Percentiles rank a stretch among this genome's conserved stretches.
phyloP scores from a whole-genome alignment of 2,329 filamentous ascomycete genomes.

The Fusarium albidum region DNA sequence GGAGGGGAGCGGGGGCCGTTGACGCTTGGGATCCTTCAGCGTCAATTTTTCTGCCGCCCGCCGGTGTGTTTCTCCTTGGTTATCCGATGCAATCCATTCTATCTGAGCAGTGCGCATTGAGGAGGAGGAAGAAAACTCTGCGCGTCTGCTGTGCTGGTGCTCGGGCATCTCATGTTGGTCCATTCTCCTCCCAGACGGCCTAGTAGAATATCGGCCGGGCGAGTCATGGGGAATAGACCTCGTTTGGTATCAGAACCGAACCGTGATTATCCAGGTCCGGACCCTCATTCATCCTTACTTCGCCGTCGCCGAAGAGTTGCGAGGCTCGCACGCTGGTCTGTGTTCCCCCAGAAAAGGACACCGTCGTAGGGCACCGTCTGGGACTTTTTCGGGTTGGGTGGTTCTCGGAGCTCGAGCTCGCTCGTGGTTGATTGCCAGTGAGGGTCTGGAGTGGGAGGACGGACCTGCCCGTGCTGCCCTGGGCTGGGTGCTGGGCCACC shows the following conservation, averaged over 20 bases:
- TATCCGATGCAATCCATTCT: neutral
- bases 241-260: constrained; percentile 1
- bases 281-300: constrained; percentile 27
- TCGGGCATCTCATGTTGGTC: neutral
- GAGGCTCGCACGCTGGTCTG: constrained; percentile 39
- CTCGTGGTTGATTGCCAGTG: constrained; percentile 26
- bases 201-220: too few species aligned
- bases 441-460: too few species aligned
- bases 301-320: constrained; percentile 36
- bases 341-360: constrained; percentile 32
- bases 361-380: constrained; percentile 7
- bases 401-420: constrained; percentile 7
- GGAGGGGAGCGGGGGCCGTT: neutral
- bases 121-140: neutral
- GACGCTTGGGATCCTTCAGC: neutral
- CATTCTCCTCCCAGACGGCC: neutral
- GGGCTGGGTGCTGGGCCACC: neutral
- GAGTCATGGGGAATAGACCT: constrained; percentile 19
- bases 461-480: too few species aligned
- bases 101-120: neutral
- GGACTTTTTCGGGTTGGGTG: constrained; percentile 2
- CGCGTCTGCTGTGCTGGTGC: too few species aligned
- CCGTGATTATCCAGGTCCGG: constrained; percentile 7
- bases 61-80: constrained; percentile 3
- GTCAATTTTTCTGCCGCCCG: constrained; percentile 8